These are phyloP conservation scores for Eucalyptus marginata DNA, from an alignment of 345 rosid species.

Conservation along the genomic window DNA sequence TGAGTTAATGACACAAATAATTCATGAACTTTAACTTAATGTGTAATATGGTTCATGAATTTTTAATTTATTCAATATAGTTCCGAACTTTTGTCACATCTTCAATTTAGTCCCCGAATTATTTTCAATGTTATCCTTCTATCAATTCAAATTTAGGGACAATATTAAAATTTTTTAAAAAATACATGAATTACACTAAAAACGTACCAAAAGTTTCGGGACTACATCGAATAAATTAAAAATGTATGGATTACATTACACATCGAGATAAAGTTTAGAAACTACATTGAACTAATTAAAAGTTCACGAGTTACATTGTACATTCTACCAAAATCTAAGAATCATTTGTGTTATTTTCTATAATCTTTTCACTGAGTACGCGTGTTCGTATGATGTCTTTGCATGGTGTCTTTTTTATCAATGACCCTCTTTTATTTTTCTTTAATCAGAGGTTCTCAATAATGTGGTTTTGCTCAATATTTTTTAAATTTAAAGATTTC, in stretches of 20 bases:
- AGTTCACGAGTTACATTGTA: too few relatives aligned
- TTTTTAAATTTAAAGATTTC: not conserved
- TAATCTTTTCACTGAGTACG: not conserved
- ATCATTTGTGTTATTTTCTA: rapidly evolving
- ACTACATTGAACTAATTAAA: too few relatives aligned
- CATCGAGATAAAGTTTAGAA: rapidly evolving
- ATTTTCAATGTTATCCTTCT: too few relatives aligned
- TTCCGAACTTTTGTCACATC: rapidly evolving
- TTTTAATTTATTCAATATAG: too few relatives aligned
- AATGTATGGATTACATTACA: rapidly evolving
- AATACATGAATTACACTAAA: rapidly evolving
- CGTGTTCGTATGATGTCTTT: too few relatives aligned
- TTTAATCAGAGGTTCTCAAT: not conserved
- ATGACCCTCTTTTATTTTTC: not conserved
- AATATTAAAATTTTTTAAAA: too few relatives aligned
- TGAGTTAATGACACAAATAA: too few relatives aligned
- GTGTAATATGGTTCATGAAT: rapidly evolving
- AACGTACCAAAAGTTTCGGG: rapidly evolving
- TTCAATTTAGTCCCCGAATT: rapidly evolving
- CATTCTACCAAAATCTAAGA: rapidly evolving
- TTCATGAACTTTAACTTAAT: too few relatives aligned
- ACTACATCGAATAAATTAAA: too few relatives aligned
- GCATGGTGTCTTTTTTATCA: not conserved
- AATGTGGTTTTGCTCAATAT: not conserved
- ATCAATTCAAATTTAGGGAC: too few relatives aligned